Conservation (phyloP, 23 red algal species). For the Pyropia yezoensis region DNA sequence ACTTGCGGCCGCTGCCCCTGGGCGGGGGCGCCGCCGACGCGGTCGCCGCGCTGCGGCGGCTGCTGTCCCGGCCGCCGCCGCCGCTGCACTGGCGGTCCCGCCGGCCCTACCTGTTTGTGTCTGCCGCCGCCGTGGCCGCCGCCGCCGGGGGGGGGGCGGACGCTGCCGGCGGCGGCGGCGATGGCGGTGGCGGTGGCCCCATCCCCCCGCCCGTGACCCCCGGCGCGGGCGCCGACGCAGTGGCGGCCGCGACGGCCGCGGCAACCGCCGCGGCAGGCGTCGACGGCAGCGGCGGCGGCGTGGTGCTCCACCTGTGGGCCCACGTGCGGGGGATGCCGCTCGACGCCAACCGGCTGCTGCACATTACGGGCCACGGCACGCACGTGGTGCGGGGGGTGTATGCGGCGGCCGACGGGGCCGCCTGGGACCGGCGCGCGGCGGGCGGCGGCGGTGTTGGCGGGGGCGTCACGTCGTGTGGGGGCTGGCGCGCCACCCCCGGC, state of each 20-base stretch:
- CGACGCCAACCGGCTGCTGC: constrained; percentile 45
- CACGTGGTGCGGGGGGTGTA: constrained; percentile 29
- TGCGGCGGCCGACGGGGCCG: neutral
- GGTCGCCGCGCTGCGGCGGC: constrained; percentile 16
- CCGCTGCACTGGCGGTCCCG: constrained; percentile 35
- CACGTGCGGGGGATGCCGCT: constrained; percentile 44
- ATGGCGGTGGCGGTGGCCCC: no score
- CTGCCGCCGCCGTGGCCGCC: constrained; percentile 1
- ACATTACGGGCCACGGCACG: constrained; percentile 68
- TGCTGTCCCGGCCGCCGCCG: constrained; percentile 12
- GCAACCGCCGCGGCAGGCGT: neutral
- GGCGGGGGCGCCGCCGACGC: neutral
- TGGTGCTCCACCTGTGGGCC: constrained; percentile 1
- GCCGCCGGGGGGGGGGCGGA: neutral
- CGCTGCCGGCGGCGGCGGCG: no score
- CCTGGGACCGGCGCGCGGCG: neutral
- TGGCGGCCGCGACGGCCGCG: no score
- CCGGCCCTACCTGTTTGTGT: constrained; percentile 53
- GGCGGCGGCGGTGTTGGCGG: no score
- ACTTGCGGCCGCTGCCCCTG: constrained; percentile 32
- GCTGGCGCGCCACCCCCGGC: neutral
- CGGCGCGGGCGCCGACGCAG: neutral
- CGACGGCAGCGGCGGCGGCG: neutral
- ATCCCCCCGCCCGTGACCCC: constrained; percentile 2
- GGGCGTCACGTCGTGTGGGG: no score